Conservation (phyloP, 2,329 filamentous ascomycete genomes). For the Rhynchosporium secalis region DNA sequence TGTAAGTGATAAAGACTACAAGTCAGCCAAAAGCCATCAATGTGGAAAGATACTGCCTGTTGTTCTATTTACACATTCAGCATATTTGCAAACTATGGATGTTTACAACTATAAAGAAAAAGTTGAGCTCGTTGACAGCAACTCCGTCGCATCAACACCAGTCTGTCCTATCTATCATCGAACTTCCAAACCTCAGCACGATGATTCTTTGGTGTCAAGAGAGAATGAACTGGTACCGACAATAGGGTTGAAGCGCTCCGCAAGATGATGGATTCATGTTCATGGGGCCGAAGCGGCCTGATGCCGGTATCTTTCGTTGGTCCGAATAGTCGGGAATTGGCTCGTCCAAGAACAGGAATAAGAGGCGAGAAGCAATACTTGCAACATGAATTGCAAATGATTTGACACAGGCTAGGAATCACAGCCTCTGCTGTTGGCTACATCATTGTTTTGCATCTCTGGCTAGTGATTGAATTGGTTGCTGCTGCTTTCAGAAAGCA, state of each 20-base stretch:
- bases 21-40: too few relatives aligned
- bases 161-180: too few relatives aligned
- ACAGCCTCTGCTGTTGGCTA: too few relatives aligned
- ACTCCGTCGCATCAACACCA: too few relatives aligned
- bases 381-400: neutral
- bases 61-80: too few relatives aligned
- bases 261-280: neutral
- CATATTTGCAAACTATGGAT: too few relatives aligned
- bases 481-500: neutral
- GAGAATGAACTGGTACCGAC: neutral
- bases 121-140: too few relatives aligned
- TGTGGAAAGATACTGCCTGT: too few relatives aligned
- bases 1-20: too few relatives aligned
- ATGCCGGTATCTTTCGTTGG: neutral
- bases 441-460: neutral
- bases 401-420: neutral
- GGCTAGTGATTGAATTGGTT: neutral
- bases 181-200: too few relatives aligned
- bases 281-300: neutral
- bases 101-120: too few relatives aligned
- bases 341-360: constrained; percentile 6
- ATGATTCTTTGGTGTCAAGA: too few relatives aligned
- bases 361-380: constrained; percentile 6
- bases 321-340: constrained; percentile 11
- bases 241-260: neutral